These are phyloP conservation scores for Yamadazyma oceani DNA, from an alignment of 1,139 yeast species.

Conservation along the genomic window DNA sequence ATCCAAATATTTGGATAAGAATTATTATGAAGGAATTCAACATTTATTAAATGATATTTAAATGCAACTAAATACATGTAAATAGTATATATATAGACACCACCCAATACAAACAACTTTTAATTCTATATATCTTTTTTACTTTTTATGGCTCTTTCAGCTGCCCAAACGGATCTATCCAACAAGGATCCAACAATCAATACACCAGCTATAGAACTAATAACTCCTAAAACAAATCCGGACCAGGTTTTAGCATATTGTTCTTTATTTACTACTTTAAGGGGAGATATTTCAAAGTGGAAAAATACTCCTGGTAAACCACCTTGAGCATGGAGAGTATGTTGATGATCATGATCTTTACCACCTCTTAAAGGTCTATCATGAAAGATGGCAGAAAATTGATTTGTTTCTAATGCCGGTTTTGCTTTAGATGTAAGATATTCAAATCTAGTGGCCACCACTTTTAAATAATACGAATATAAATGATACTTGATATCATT, in stretches of 20 bases:
- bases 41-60: slow-evolving; percentile 53
- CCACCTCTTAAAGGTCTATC: slow-evolving; percentile 87
- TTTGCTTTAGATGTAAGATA: slow-evolving; percentile 41
- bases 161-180: slow-evolving; percentile 87
- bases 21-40: slow-evolving; percentile 55
- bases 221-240: slow-evolving; percentile 78
- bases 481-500: slow-evolving; percentile 57
- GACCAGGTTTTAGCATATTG: slow-evolving; percentile 80
- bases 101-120: background rate
- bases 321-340: slow-evolving; percentile 79
- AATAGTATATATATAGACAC: slow-evolving; percentile 9
- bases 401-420: slow-evolving; percentile 72
- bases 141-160: slow-evolving; percentile 74
- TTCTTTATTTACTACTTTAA: slow-evolving; percentile 86
- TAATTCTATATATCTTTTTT: slow-evolving; percentile 53
- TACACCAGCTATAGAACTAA: slow-evolving; percentile 91
- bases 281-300: slow-evolving; percentile 87
- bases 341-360: slow-evolving; percentile 85
- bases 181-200: slow-evolving; percentile 87
- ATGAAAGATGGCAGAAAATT: slow-evolving; percentile 87
- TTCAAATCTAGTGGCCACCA: slow-evolving; percentile 87
- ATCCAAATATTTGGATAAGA: slow-evolving; percentile 48
- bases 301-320: slow-evolving; percentile 91
- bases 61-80: slow-evolving; percentile 14
- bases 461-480: slow-evolving; percentile 79